Percentiles rank a stretch among this genome's conserved stretches.
Evolutionary conservation across 2,329 filamentous ascomycete genomes (phyloP).

Genomic region (Ceratocystis eucalypticola): DNA sequence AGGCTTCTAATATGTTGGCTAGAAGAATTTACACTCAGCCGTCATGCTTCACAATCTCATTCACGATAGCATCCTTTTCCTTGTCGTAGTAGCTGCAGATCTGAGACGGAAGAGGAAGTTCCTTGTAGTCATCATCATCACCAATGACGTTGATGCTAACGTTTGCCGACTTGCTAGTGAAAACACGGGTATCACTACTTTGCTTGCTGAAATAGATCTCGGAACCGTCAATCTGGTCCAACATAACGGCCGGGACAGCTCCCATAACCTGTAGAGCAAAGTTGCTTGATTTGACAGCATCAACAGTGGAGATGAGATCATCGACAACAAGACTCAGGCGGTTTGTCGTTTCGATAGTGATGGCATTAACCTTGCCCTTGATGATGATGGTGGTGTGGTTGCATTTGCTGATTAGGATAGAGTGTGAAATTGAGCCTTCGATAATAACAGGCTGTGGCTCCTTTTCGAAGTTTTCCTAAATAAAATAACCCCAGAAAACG

Average conservation of each 20-base stretch:
- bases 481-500: background rate
- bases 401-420: conserved; percentile 82
- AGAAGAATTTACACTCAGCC: conserved; percentile 38
- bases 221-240: conserved; percentile 88
- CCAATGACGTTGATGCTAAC: conserved; percentile 77
- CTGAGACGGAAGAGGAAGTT: conserved; percentile 79
- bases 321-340: conserved; percentile 79
- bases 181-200: conserved; percentile 65
- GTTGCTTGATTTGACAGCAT: conserved; percentile 89
- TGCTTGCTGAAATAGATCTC: conserved; percentile 75
- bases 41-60: conserved; percentile 89
- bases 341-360: conserved; percentile 81
- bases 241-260: conserved; percentile 68
- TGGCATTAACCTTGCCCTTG: conserved; percentile 89
- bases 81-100: conserved; percentile 63
- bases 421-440: conserved; percentile 69
- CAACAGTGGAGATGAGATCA: conserved; percentile 76
- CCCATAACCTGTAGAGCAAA: conserved; percentile 90
- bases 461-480: conserved; percentile 79
- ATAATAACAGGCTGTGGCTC: conserved; percentile 61
- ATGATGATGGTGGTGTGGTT: conserved; percentile 81
- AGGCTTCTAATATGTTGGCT: background rate
- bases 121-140: conserved; percentile 65
- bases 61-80: conserved; percentile 60
- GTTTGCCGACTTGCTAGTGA: conserved; percentile 73